Percentiles rank a stretch among this genome's conserved stretches.
These are phyloP conservation scores for Porphyridium purpureum DNA, from an alignment of 23 red algal genomes.

Conservation along the genomic window DNA sequence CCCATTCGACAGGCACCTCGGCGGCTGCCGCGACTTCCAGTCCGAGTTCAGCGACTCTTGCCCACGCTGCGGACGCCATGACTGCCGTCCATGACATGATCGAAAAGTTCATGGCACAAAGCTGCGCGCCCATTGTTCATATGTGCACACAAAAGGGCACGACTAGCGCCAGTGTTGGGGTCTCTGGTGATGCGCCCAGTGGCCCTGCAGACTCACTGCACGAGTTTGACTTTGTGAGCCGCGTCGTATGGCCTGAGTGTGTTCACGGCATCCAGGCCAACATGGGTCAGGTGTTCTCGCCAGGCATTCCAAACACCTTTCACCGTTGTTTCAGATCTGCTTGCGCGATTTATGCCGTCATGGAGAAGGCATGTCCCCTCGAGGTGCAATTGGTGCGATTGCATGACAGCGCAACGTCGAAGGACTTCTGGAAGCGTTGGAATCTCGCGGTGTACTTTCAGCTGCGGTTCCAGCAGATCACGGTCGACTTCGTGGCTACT, in stretches of 20 bases:
- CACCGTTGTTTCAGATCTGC: slow-evolving; percentile 34
- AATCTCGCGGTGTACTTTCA: slow-evolving; percentile 79
- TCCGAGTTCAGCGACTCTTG: slow-evolving; percentile 20
- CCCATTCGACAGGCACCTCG: too few relatives aligned
- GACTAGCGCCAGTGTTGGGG: background rate
- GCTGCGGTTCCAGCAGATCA: slow-evolving; percentile 66
- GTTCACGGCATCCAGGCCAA: slow-evolving; percentile 21
- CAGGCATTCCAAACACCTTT: slow-evolving; percentile 53
- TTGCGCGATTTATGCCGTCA: slow-evolving; percentile 20
- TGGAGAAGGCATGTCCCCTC: slow-evolving; percentile 17
- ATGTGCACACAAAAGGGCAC: background rate
- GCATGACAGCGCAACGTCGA: slow-evolving; percentile 3
- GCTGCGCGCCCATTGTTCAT: too few relatives aligned
- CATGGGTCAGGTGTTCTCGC: slow-evolving; percentile 46
- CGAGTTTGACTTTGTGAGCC: slow-evolving; percentile 52
- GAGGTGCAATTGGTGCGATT: slow-evolving; percentile 11
- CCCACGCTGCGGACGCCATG: slow-evolving; percentile 17
- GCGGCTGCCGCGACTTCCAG: background rate
- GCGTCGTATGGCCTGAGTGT: slow-evolving; percentile 58
- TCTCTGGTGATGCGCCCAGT: background rate
- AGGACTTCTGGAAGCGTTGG: slow-evolving; percentile 51
- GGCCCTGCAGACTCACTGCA: slow-evolving; percentile 7
- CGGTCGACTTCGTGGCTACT: slow-evolving; percentile 23
- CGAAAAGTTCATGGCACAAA: slow-evolving; percentile 6
- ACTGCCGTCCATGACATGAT: slow-evolving; percentile 8